Evolutionary conservation across 371 early-diverging fungal species (phyloP).

Genomic region (Catenaria anguillulae): DNA sequence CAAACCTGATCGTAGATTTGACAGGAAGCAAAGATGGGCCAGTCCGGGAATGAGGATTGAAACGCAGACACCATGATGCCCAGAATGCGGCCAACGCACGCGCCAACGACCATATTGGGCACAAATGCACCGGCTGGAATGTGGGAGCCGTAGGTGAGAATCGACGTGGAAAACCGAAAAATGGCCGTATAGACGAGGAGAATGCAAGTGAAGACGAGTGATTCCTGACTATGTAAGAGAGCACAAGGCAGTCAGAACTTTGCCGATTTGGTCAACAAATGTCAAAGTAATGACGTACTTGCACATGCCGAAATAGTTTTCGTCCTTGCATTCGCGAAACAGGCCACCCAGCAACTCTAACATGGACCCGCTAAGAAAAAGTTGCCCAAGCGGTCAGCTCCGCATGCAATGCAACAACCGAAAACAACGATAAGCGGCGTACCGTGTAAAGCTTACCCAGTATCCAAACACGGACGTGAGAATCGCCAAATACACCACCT

Average conservation of each 20-base stretch:
- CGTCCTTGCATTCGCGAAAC: conserved; percentile 61
- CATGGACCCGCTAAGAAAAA: conserved; percentile 44
- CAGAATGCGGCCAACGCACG: conserved; percentile 73
- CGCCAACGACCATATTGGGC: conserved; percentile 83
- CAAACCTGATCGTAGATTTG: conserved; percentile 23
- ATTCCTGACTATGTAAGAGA: conserved; percentile 17
- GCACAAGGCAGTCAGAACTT: not conserved
- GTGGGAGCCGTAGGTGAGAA: conserved; percentile 40
- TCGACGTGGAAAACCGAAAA: conserved; percentile 46
- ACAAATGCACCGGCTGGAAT: conserved; percentile 87
- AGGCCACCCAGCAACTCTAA: conserved; percentile 58
- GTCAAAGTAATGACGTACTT: conserved; percentile 22
- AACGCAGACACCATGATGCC: conserved; percentile 63
- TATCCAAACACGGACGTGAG: conserved; percentile 57
- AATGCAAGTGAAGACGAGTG: conserved; percentile 30
- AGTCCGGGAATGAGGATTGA: conserved; percentile 15
- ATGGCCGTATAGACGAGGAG: conserved; percentile 45
- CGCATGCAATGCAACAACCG: too few species aligned
- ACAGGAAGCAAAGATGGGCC: not conserved
- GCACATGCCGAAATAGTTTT: conserved; percentile 49
- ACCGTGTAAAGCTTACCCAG: conserved; percentile 56
- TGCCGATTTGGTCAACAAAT: too few species aligned
- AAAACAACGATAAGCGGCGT: too few species aligned
- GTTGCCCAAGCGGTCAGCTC: too few species aligned
- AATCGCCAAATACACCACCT: conserved; percentile 55